Percentiles rank a stretch among this genome's conserved stretches.
phyloP scores from a whole-genome alignment of 1,284 basidiomycete species.

The Cutaneotrichosporon curvatum region DNA sequence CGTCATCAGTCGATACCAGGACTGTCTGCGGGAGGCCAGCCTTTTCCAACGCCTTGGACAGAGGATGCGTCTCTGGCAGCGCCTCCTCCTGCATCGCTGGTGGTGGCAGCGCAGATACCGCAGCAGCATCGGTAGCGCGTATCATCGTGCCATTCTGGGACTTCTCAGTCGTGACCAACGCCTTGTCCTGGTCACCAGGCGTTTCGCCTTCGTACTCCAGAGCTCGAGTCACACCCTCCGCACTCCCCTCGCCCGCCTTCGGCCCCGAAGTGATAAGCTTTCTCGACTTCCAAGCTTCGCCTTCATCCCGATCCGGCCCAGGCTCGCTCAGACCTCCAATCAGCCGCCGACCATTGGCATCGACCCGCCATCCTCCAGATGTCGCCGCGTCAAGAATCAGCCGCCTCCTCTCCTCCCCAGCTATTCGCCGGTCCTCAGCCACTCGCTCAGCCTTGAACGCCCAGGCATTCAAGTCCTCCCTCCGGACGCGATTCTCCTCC shows the following conservation, averaged over 20 bases:
- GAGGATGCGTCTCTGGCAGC: conserved; percentile 36
- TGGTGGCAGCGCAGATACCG: conserved; percentile 7
- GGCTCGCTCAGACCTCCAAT: conserved; percentile 35
- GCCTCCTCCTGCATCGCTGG: conserved; percentile 19
- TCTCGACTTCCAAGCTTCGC: conserved; percentile 35
- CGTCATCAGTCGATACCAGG: conserved; percentile 33
- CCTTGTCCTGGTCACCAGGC: neutral
- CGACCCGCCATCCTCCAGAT: conserved; percentile 32
- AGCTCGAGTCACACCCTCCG: neutral
- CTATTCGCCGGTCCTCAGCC: conserved; percentile 53
- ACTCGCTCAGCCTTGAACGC: conserved; percentile 81
- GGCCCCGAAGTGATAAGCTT: conserved; percentile 4
- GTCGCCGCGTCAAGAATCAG: conserved; percentile 42
- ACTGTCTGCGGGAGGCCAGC: conserved; percentile 46
- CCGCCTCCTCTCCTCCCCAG: conserved; percentile 43
- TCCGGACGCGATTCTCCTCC: conserved; percentile 69
- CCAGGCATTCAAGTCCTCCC: conserved; percentile 70
- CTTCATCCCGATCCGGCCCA: conserved; percentile 23
- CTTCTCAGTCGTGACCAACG: conserved; percentile 7
- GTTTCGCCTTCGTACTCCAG: neutral
- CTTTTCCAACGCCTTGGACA: conserved; percentile 33
- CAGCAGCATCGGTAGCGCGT: conserved; percentile 5
- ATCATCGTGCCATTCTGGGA: conserved; percentile 15
- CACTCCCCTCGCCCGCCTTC: neutral
- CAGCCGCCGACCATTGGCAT: conserved; percentile 32